Conservation (phyloP, 1,284 basidiomycete species). For the Heterobasidion parviporum region DNA sequence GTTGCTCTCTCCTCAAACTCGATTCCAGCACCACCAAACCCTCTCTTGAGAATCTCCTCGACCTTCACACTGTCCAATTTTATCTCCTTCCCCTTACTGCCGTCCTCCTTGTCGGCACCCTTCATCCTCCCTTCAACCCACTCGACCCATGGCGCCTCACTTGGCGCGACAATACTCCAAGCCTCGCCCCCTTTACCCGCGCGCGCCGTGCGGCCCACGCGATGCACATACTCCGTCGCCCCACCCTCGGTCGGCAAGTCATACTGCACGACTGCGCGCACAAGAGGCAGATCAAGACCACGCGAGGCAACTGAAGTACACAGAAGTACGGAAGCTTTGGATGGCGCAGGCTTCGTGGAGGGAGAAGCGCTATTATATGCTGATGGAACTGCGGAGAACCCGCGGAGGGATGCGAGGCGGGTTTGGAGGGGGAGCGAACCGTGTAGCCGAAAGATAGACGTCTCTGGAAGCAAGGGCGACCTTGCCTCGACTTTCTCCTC, state of each 20-base stretch:
- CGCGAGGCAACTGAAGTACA: conserved; percentile 97
- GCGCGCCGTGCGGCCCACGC: conserved; percentile 94
- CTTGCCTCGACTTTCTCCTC: conserved; percentile 43
- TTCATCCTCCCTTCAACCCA: conserved; percentile 82
- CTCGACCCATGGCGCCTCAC: conserved; percentile 81
- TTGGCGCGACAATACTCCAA: conserved; percentile 88
- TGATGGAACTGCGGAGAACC: conserved; percentile 54
- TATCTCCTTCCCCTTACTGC: conserved; percentile 28
- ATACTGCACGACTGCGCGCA: conserved; percentile 91
- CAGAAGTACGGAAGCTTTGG: conserved; percentile 66
- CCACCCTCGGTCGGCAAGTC: conserved; percentile 98
- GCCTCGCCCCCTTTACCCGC: conserved; percentile 85
- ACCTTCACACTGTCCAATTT: conserved; percentile 32
- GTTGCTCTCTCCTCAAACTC: conserved; percentile 92
- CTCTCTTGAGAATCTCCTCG: conserved; percentile 67
- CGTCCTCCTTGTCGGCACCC: conserved; percentile 25
- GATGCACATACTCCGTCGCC: conserved; percentile 93
- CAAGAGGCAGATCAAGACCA: conserved; percentile 95
- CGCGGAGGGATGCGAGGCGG: conserved; percentile 76
- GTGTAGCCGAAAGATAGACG: conserved; percentile 87
- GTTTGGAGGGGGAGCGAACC: conserved; percentile 83
- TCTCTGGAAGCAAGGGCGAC: conserved; percentile 75
- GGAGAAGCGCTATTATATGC: conserved; percentile 15
- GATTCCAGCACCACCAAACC: conserved; percentile 76
- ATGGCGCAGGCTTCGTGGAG: conserved; percentile 4